Conservation (phyloP, 2,329 filamentous ascomycete genomes). For the Monosporascus ibericus region DNA sequence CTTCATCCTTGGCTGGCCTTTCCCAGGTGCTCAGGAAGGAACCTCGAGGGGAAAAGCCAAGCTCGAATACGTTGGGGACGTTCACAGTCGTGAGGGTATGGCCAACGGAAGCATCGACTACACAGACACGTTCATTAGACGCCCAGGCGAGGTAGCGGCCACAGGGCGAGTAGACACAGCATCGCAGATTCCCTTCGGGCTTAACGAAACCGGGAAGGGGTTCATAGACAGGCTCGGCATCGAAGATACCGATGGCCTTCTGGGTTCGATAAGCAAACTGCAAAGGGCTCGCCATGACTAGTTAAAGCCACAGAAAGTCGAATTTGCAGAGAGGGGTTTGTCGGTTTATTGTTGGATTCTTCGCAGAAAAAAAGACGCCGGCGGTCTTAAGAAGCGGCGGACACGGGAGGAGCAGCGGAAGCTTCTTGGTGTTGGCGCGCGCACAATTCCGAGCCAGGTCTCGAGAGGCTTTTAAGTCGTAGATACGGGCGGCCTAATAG, state of each 20-base stretch:
- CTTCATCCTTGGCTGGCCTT: slow-evolving; percentile 84
- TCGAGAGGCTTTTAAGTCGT: no score
- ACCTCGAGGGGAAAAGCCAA: slow-evolving; percentile 88
- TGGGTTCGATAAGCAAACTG: slow-evolving; percentile 97
- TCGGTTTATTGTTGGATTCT: slow-evolving; percentile 5
- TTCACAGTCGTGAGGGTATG: slow-evolving; percentile 68
- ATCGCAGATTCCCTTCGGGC: slow-evolving; percentile 91
- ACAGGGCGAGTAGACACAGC: slow-evolving; percentile 91
- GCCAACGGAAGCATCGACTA: slow-evolving; percentile 76
- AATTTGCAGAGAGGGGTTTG: slow-evolving; percentile 15
- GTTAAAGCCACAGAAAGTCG: slow-evolving; percentile 68
- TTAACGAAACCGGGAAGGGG: slow-evolving; percentile 75
- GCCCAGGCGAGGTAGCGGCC: slow-evolving; percentile 96
- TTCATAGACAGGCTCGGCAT: slow-evolving; percentile 85
- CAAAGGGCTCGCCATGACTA: slow-evolving; percentile 89
- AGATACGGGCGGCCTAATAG: no score
- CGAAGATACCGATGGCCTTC: slow-evolving; percentile 91
- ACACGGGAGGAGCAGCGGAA: not conserved
- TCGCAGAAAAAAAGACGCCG: not conserved
- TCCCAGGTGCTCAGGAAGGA: slow-evolving; percentile 97
- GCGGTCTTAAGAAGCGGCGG: not conserved
- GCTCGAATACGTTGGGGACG: slow-evolving; percentile 81
- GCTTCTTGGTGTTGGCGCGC: not conserved
- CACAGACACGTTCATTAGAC: slow-evolving; percentile 75
- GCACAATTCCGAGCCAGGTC: no score